Evolutionary conservation across 108 stramenopile genomes (phyloP).

Genomic region (Fragilaria crotonensis): DNA sequence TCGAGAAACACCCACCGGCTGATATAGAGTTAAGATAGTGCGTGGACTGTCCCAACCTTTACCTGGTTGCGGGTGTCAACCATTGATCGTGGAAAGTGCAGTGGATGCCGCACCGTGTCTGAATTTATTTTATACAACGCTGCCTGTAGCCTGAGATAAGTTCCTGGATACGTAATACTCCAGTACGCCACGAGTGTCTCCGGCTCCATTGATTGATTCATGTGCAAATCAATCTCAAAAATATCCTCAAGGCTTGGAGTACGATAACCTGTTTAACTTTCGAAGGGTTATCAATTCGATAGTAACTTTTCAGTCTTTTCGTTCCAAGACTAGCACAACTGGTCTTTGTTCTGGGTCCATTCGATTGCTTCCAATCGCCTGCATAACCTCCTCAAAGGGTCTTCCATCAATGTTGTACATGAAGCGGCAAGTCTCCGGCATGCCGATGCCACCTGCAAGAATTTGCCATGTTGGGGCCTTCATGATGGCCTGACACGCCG

Average conservation of each 20-base stretch:
- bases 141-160: too few relatives aligned
- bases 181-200: too few relatives aligned
- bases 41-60: too few relatives aligned
- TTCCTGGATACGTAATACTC: too few relatives aligned
- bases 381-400: conserved; percentile 67
- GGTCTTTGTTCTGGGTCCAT: conserved; percentile 63
- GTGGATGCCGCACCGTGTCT: too few relatives aligned
- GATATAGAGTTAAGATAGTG: background rate
- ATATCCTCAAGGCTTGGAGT: too few relatives aligned
- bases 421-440: conserved; percentile 63
- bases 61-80: too few relatives aligned
- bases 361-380: conserved; percentile 61
- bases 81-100: too few relatives aligned
- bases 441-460: conserved; percentile 72
- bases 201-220: too few relatives aligned
- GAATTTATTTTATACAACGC: too few relatives aligned
- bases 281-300: background rate
- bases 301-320: conserved; percentile 4
- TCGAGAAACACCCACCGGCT: background rate
- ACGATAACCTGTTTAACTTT: too few relatives aligned
- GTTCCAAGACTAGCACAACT: conserved; percentile 63
- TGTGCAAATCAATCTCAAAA: too few relatives aligned
- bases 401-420: conserved; percentile 57
- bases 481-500: conserved; percentile 65
- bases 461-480: conserved; percentile 73